Evolutionary conservation across 75 land plant genomes (phyloP), one percentile per base, ranked within the genome.

Genomic region (Selaginella tamariscina): DNA sequence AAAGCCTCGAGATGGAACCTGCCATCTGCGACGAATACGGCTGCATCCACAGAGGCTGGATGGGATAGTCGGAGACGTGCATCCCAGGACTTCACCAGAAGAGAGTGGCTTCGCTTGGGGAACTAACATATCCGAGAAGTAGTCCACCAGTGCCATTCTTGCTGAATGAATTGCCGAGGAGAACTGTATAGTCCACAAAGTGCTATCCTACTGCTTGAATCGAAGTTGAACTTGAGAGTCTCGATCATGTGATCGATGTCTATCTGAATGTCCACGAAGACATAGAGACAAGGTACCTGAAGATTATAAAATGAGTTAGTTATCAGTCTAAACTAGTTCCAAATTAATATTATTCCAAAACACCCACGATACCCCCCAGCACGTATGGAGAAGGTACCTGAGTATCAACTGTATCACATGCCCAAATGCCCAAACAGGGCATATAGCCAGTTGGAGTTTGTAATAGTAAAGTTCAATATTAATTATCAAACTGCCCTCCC

Each of bases 1-100:
- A 93, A 86, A 9, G 98, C 90, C 70, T 93, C 98, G 1, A 93
- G 78, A 73, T 93, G 98, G 54, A 93, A 93, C 64, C 98, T 74
- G 56, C 98, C 98, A 74, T 83, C 86, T 1, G 86, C 81, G 2
- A 83, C 85, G 29, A 83, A 83, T 21, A 83, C 76, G 29, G 70
- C 49, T 2, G 74, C 39, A 24, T 83, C 85, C 1, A 82, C 69
- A 1, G 73, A 44, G 2, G 71, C 73, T 8, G 39, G n/a, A 26
- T 0, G 80, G 71, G 20, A 91, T 29, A 1, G 76, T 67, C 0
- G 98, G 98, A 0, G 98, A 77, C 0, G 98, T 93, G 74, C 98
- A 93, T 1, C 98, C 98, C 0, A 93, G 78, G n/a, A 93, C 91
- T 66, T 93, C 98, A 0, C 98, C 98, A 0, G 96, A 77, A 0